Conservation (phyloP, 176 grass and related monocot genomes). For the Echinochloa phyllopogon region DNA sequence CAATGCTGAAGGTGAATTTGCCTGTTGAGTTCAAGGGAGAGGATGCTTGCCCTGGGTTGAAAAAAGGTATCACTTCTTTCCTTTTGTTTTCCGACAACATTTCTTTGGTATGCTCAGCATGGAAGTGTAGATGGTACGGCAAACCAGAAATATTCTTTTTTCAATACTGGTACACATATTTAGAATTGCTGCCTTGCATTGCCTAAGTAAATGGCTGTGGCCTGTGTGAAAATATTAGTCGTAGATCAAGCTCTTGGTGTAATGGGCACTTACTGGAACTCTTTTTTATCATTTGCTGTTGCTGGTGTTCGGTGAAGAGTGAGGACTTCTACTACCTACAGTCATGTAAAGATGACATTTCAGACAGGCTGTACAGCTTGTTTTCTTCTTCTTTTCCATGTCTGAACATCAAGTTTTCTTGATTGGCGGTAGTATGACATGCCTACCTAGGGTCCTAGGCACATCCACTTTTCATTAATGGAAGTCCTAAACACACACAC, state of each 20-base stretch:
- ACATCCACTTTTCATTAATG: not conserved
- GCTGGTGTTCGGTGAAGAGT: not conserved
- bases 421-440: not conserved
- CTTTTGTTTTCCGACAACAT: constrained; percentile 18
- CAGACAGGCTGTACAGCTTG: not conserved
- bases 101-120: constrained; percentile 2
- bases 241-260: not conserved
- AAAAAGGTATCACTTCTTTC: constrained; percentile 66
- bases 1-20: constrained; percentile 71
- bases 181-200: not conserved
- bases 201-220: not conserved
- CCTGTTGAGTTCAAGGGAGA: constrained; percentile 82
- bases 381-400: not conserved
- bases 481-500: not conserved
- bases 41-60: constrained; percentile 77
- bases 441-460: not conserved
- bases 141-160: constrained; percentile 16
- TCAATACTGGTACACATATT: not conserved
- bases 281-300: not conserved
- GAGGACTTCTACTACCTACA: not conserved
- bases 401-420: not conserved
- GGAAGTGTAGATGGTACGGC: not conserved
- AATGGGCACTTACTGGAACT: not conserved
- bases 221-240: constrained; percentile 1
- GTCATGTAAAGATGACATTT: constrained; percentile 1